Evolutionary conservation across 2,329 filamentous ascomycete genomes (phyloP).

Genomic region (Curvularia lunata): DNA sequence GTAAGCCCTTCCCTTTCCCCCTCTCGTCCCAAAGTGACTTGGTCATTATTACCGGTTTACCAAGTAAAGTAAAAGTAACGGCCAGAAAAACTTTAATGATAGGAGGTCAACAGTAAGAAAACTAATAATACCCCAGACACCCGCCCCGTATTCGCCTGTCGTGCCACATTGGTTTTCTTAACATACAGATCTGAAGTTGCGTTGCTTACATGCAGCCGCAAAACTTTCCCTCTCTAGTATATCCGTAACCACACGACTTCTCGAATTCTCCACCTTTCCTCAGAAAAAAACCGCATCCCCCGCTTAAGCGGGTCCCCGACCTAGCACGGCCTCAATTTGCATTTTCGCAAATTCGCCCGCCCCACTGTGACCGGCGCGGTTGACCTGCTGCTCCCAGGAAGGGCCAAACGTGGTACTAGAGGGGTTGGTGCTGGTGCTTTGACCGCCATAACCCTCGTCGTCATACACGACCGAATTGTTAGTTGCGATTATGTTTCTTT

Average conservation of each 20-base stretch:
- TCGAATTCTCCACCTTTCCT: constrained; percentile 3
- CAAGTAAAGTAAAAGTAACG: background rate
- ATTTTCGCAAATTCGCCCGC: constrained; percentile 31
- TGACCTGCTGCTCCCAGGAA: constrained; percentile 6
- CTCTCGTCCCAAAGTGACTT: background rate
- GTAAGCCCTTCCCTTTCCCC: background rate
- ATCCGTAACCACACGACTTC: background rate
- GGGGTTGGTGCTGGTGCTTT: constrained; percentile 4
- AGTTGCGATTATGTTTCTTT: constrained; percentile 60
- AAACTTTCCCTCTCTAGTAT: constrained; percentile 4
- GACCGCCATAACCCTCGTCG: constrained; percentile 46
- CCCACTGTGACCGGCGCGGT: constrained; percentile 9
- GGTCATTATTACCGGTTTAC: background rate
- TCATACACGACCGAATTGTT: constrained; percentile 63
- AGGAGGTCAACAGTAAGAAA: background rate
- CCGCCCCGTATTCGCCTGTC: constrained; percentile 2
- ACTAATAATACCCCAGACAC: background rate
- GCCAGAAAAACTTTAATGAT: too few relatives aligned
- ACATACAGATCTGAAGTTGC: constrained; percentile 7
- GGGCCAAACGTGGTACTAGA: background rate
- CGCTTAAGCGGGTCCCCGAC: constrained; percentile 34
- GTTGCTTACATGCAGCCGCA: constrained; percentile 18
- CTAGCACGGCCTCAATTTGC: constrained; percentile 36
- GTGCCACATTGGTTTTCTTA: constrained; percentile 15
- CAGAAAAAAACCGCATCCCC: constrained; percentile 4